Conservation (phyloP, 2,329 filamentous ascomycete species). For the Calonectria hongkongensis region DNA sequence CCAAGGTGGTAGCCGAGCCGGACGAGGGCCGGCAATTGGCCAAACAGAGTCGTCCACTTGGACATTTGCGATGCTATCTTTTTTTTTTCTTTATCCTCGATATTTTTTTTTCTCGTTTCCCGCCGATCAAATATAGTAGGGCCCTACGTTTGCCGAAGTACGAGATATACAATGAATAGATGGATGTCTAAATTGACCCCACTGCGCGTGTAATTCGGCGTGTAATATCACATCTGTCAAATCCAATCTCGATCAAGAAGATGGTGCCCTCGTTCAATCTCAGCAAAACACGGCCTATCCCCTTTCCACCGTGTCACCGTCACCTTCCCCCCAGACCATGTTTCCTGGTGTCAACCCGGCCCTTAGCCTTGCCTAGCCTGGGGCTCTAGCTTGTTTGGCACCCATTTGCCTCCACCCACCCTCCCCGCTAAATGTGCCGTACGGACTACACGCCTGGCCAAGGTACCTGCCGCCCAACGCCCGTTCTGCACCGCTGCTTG, state of each 20-base stretch:
- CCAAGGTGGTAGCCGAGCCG: slow-evolving; percentile 27
- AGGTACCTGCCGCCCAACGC: slow-evolving; percentile 20
- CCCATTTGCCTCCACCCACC: slow-evolving; percentile 20
- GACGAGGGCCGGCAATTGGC: slow-evolving; percentile 36
- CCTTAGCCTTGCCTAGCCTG: slow-evolving; percentile 26
- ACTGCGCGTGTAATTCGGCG: background rate
- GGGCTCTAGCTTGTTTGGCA: slow-evolving; percentile 18
- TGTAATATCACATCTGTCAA: background rate
- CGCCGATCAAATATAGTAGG: background rate
- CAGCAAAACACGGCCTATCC: slow-evolving; percentile 8
- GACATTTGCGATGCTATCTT: background rate
- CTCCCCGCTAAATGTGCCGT: slow-evolving; percentile 26
- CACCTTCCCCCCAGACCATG: slow-evolving; percentile 10
- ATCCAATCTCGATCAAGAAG: slow-evolving; percentile 17
- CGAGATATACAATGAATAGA: background rate
- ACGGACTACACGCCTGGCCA: slow-evolving; percentile 1
- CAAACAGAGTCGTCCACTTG: slow-evolving; percentile 22
- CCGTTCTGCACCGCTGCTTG: background rate
- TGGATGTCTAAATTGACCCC: background rate
- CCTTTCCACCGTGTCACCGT: slow-evolving; percentile 11
- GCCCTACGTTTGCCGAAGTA: background rate
- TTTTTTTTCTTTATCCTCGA: slow-evolving; percentile 2
- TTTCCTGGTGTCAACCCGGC: slow-evolving; percentile 25
- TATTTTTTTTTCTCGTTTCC: background rate
- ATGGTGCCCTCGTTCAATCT: slow-evolving; percentile 20